A percentile compares a stretch with the other conserved stretches of the same genome.
These are phyloP conservation scores for Madurella fahalii DNA, from an alignment of 2,329 filamentous ascomycete species.

Conservation along the genomic window DNA sequence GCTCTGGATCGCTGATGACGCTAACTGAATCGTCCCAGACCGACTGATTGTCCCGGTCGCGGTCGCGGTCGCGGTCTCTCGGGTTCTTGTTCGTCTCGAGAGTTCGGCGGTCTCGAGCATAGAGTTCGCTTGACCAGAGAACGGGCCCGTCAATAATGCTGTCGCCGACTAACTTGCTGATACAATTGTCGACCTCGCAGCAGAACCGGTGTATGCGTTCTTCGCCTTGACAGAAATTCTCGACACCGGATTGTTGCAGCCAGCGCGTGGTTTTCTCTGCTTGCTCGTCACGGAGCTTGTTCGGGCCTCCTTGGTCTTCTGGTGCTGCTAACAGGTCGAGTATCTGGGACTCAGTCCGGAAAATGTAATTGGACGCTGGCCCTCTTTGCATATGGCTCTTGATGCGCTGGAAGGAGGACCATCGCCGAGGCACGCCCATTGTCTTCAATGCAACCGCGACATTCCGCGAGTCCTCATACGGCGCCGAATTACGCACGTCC, in stretches of 20 bases:
- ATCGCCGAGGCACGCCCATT: constrained; percentile 69
- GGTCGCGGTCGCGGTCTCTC: constrained; percentile 46
- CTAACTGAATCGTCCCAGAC: constrained; percentile 51
- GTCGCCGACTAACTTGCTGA: constrained; percentile 80
- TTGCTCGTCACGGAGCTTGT: constrained; percentile 95
- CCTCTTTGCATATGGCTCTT: constrained; percentile 46
- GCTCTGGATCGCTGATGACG: constrained; percentile 52
- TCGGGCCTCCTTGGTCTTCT: constrained; percentile 81
- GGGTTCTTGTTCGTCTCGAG: constrained; percentile 44
- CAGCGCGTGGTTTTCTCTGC: constrained; percentile 79
- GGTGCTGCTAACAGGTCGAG: constrained; percentile 81
- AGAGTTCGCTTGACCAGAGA: constrained; percentile 88
- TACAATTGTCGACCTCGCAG: constrained; percentile 81
- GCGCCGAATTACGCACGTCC: constrained; percentile 83
- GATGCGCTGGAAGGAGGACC: constrained; percentile 48
- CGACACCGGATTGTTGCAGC: constrained; percentile 75
- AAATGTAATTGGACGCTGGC: constrained; percentile 59
- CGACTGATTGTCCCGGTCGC: constrained; percentile 42
- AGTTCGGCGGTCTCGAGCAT: constrained; percentile 67
- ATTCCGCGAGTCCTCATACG: constrained; percentile 82
- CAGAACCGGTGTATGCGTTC: constrained; percentile 93
- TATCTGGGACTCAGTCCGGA: constrained; percentile 78
- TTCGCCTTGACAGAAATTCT: constrained; percentile 92
- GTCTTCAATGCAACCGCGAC: constrained; percentile 84
- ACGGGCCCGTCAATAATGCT: constrained; percentile 81